phyloP scores from a whole-genome alignment of 2,329 filamentous ascomycete species.

The Xylaria sp. region DNA sequence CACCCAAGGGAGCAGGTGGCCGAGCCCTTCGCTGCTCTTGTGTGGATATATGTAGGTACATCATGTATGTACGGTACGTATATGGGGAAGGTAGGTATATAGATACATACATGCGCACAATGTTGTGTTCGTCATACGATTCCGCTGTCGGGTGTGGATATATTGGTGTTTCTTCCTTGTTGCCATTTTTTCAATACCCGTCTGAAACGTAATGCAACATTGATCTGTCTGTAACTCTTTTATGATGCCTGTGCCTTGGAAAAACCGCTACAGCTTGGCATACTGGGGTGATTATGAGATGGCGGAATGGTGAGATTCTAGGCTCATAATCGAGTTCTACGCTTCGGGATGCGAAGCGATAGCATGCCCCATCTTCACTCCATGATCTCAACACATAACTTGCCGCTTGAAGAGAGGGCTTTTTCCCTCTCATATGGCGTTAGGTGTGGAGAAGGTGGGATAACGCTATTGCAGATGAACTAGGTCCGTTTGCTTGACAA shows the following conservation, averaged over 20 bases:
- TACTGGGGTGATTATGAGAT: conserved; percentile 15
- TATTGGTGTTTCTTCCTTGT: conserved; percentile 6
- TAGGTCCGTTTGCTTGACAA: conserved; percentile 17
- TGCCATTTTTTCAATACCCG: not conserved
- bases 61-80: conserved; percentile 12
- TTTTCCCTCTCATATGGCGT: conserved; percentile 13
- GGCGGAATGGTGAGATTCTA: conserved; percentile 11
- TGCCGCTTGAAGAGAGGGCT: conserved; percentile 12
- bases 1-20: conserved; percentile 9
- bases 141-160: conserved; percentile 6
- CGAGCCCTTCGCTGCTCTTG: conserved; percentile 1
- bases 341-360: not conserved
- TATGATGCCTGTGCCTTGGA: not conserved
- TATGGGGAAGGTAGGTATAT: not conserved
- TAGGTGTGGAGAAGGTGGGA: conserved; percentile 20
- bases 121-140: conserved; percentile 29
- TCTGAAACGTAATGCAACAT: conserved; percentile 8
- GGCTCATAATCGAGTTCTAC: not conserved
- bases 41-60: conserved; percentile 23
- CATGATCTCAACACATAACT: conserved; percentile 21
- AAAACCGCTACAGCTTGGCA: not conserved
- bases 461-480: conserved; percentile 14
- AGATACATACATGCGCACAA: not conserved
- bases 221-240: not conserved
- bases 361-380: conserved; percentile 1